Evolutionary conservation across 371 early-diverging fungal genomes (phyloP).

Genomic region (Zopfochytrium polystomum): DNA sequence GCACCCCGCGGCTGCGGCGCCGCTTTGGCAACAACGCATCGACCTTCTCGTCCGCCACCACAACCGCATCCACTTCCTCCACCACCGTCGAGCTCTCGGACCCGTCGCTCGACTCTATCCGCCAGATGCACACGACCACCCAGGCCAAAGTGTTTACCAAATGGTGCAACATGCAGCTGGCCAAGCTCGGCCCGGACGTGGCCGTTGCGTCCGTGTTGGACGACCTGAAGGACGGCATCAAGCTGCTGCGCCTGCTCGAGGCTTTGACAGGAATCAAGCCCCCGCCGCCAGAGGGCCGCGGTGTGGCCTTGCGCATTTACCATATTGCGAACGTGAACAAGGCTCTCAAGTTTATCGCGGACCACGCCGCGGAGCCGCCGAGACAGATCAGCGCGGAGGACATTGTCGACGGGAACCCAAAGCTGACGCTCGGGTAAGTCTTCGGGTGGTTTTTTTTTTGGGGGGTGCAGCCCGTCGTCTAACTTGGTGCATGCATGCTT

Average conservation of each 20-base stretch:
- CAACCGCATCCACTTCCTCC: too few relatives aligned
- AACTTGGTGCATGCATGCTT: too few relatives aligned
- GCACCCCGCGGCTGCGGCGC: too few relatives aligned
- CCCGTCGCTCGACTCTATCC: too few relatives aligned
- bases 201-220: slow-evolving; percentile 35
- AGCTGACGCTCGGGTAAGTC: slow-evolving; percentile 80
- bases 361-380: slow-evolving; percentile 58
- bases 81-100: too few relatives aligned
- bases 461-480: too few relatives aligned
- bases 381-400: slow-evolving; percentile 81
- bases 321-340: slow-evolving; percentile 77
- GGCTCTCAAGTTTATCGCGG: slow-evolving; percentile 64
- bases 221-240: slow-evolving; percentile 65
- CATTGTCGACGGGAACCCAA: slow-evolving; percentile 81
- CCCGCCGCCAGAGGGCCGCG: slow-evolving; percentile 21
- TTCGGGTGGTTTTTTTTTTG: too few relatives aligned
- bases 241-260: slow-evolving; percentile 58
- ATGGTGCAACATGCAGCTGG: slow-evolving; percentile 77
- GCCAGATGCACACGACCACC: slow-evolving; percentile 49
- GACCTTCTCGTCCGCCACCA: too few relatives aligned
- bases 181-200: too few relatives aligned
- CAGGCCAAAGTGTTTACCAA: slow-evolving; percentile 77
- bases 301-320: slow-evolving; percentile 70
- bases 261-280: slow-evolving; percentile 39
- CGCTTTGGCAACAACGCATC: too few relatives aligned